Percentiles rank a stretch among this genome's conserved stretches.
Conservation (phyloP, 768 basidiomycete genomes). For the Tricholoma flavovirens region DNA sequence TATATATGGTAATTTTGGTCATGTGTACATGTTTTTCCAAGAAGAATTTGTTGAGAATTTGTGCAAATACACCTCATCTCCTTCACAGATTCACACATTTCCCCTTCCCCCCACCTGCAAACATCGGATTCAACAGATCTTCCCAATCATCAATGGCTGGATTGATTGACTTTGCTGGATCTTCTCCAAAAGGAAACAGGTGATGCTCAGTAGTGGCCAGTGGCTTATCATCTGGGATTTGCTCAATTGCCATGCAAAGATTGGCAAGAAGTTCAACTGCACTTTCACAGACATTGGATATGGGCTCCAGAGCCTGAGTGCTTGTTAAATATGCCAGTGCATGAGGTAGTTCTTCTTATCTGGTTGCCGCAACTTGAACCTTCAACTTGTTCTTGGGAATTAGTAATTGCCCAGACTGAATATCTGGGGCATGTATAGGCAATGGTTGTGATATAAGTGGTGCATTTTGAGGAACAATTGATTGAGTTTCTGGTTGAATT, state of each 20-base stretch:
- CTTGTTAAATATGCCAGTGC: neutral
- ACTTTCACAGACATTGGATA: neutral
- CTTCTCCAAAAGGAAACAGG: neutral
- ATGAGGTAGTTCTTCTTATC: neutral
- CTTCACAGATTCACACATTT: neutral
- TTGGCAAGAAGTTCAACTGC: neutral
- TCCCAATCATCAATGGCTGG: neutral
- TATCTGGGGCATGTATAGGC: neutral
- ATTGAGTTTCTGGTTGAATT: no score
- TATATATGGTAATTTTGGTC: no score
- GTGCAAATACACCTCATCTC: no score
- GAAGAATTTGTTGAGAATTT: no score
- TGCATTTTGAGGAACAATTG: neutral
- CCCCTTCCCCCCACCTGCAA: neutral
- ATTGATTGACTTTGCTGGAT: neutral
- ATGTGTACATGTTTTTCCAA: no score
- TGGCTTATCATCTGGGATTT: neutral
- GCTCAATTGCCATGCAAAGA: neutral
- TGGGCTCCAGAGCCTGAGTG: neutral
- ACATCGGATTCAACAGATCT: neutral
- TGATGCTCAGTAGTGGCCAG: neutral
- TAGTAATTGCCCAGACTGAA: neutral
- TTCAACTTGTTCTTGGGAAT: neutral
- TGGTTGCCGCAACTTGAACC: neutral
- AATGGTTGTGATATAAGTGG: neutral